Base-by-base conservation (phyloP, 2,329 filamentous ascomycete species). In the Parafenestella ontariensis region DNA sequence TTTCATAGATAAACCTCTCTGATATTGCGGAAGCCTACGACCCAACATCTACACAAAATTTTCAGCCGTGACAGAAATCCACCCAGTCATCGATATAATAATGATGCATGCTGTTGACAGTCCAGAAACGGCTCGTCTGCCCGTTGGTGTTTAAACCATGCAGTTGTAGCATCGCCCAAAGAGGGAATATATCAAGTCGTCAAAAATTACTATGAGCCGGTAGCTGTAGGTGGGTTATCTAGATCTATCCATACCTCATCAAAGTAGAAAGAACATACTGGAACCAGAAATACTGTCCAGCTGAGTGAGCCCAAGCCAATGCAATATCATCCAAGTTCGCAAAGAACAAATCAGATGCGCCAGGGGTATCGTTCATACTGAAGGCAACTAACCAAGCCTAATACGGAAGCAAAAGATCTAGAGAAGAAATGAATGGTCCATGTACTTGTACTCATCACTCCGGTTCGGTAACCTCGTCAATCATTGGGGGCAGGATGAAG, bases 401-500 rank as follows among this genome's bases (percentile, higher is more conserved):
- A 15, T 47, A n/a, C 21, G 36, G 20, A 29, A 23, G 46, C 28
- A 43, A 51, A 61, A 52, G 53, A 44, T 46, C 40, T 37, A 40
- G 18, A 56, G 42, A 50, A 28, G 47, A 45, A 36, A 52, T 20
- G 37, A 45, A 24, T 21, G 18, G 41, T 24, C 26, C 48, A 34
- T 37, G 45, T 43, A 6, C 28, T 42, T 24, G 21, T 44, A 29
- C 43, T 61, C 33, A 49, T 49, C 43, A 74, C 33, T 73, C 71
- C 15, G 73, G 69, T 54, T 77, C 75, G 20, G 65, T 58, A 15
- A 59, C 77, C 64, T 82, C 80, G 24, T 81, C 79, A 46, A 82
- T 82, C 68, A 76, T 77, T 17, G 74, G 73, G 15, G 79, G 64
- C 10, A 56, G 79, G 23, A 80, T 72, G 34, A 77, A 76, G 18